Conservation (phyloP, 108 stramenopile species). For the Cylindrotheca fusiformis region DNA sequence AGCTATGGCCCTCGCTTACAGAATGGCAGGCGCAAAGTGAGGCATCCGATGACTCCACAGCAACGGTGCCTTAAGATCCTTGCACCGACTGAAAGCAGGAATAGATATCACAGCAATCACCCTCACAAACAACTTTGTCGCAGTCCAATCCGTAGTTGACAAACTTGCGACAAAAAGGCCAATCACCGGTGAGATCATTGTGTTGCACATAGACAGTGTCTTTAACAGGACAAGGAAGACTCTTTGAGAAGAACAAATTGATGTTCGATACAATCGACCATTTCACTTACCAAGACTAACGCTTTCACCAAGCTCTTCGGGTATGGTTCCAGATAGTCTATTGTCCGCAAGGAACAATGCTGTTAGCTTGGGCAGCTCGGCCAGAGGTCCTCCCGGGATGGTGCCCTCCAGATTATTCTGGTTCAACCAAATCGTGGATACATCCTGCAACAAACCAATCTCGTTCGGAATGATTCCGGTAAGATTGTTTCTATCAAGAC, state of each 20-base stretch:
- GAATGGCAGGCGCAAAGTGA: too few species aligned
- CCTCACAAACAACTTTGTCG: conserved; percentile 16
- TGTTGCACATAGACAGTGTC: conserved; percentile 34
- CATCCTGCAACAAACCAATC: conserved; percentile 11
- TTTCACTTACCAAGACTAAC: conserved; percentile 35
- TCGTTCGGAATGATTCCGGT: conserved; percentile 30
- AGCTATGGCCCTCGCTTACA: too few species aligned
- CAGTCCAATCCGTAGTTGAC: conserved; percentile 37
- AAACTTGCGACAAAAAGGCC: conserved; percentile 42
- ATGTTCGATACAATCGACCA: not conserved
- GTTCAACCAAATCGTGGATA: conserved; percentile 14
- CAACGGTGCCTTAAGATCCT: too few species aligned
- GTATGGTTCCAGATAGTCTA: conserved; percentile 37
- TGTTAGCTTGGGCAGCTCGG: conserved; percentile 19
- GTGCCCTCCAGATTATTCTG: conserved; percentile 18
- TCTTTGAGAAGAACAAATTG: not conserved
- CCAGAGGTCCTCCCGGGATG: conserved; percentile 21
- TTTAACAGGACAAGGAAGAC: conserved; percentile 1
- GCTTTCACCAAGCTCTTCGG: conserved; percentile 20
- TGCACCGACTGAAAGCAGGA: conserved; percentile 26
- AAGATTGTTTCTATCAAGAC: conserved; percentile 32
- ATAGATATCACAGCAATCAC: conserved; percentile 13
- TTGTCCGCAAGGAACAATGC: conserved; percentile 42
- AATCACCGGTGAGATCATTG: conserved; percentile 40
- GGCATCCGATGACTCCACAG: too few species aligned